These are phyloP conservation scores for Escovopsis sp. DNA, from an alignment of 2,329 filamentous ascomycete genomes.

Conservation along the genomic window DNA sequence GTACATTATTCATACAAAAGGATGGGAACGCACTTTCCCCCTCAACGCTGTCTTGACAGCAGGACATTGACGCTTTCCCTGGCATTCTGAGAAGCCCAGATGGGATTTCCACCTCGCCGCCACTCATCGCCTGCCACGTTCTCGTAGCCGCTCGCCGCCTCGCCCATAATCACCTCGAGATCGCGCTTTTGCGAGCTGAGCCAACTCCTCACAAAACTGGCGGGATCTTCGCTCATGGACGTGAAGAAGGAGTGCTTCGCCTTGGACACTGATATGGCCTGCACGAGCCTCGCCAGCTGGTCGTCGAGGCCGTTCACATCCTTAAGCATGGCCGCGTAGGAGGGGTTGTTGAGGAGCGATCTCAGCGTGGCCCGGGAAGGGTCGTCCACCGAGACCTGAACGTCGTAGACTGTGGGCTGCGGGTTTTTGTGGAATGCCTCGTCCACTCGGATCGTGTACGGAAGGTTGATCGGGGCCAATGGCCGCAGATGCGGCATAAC, in stretches of 20 bases:
- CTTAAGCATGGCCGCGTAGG: slow-evolving; percentile 57
- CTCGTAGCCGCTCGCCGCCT: slow-evolving; percentile 51
- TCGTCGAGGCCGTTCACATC: slow-evolving; percentile 70
- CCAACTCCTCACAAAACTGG: slow-evolving; percentile 76
- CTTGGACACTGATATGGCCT: slow-evolving; percentile 71
- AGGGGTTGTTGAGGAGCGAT: slow-evolving; percentile 51
- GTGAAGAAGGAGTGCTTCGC: slow-evolving; percentile 83
- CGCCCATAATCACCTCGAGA: slow-evolving; percentile 74
- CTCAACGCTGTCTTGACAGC: slow-evolving; percentile 35
- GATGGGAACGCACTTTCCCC: no score
- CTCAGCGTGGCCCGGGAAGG: slow-evolving; percentile 56
- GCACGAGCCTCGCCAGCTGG: slow-evolving; percentile 67
- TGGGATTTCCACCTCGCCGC: slow-evolving; percentile 44
- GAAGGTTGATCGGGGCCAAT: slow-evolving; percentile 66
- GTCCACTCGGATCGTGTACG: slow-evolving; percentile 90
- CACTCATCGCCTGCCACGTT: slow-evolving; percentile 52
- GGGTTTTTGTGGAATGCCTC: slow-evolving; percentile 63
- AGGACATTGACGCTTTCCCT: slow-evolving; percentile 49
- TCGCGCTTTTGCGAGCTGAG: slow-evolving; percentile 82
- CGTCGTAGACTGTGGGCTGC: slow-evolving; percentile 74
- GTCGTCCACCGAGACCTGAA: slow-evolving; percentile 73
- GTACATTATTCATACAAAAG: not conserved
- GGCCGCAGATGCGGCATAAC: slow-evolving; percentile 65
- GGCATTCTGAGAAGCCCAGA: slow-evolving; percentile 44
- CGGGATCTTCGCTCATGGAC: slow-evolving; percentile 65